A percentile compares a stretch with the other conserved stretches of the same genome.
phyloP scores from a whole-genome alignment of 768 basidiomycete species.

The Boletus insuetus region DNA sequence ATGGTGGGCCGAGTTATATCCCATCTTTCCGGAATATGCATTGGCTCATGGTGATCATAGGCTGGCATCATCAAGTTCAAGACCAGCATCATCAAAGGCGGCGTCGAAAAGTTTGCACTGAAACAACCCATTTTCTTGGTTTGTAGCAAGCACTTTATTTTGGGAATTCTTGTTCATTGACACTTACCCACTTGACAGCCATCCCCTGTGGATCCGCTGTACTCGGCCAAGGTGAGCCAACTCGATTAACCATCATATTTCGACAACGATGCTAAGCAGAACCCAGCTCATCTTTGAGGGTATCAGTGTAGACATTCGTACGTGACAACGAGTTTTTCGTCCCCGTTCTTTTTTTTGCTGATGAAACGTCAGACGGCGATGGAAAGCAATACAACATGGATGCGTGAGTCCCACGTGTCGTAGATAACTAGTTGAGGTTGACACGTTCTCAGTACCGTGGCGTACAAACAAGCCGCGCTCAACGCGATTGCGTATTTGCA shows the following conservation, averaged over 20 bases:
- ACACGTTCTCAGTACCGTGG: constrained; percentile 51
- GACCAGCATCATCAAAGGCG: constrained; percentile 70
- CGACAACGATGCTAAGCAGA: background rate
- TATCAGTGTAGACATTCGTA: constrained; percentile 70
- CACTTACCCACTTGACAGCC: constrained; percentile 39
- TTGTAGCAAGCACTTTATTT: constrained; percentile 5
- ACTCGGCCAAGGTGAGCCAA: constrained; percentile 57
- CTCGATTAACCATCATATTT: background rate
- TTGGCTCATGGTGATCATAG: constrained; percentile 25
- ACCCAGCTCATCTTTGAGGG: constrained; percentile 69
- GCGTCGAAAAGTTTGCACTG: constrained; percentile 69
- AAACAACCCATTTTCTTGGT: constrained; percentile 77
- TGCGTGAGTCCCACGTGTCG: constrained; percentile 41
- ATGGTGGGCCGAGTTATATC: constrained; percentile 43
- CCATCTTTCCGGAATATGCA: background rate
- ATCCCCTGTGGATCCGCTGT: constrained; percentile 71
- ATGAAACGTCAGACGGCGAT: constrained; percentile 50
- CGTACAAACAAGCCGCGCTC: constrained; percentile 77
- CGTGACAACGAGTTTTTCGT: constrained; percentile 3
- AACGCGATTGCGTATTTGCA: constrained; percentile 72
- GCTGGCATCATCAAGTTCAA: constrained; percentile 73
- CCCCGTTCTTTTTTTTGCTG: background rate
- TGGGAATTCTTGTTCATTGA: no score
- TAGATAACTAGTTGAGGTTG: background rate
- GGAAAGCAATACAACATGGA: constrained; percentile 80